Conservation (phyloP, 1,284 basidiomycete species). For the Naganishia cerealis region DNA sequence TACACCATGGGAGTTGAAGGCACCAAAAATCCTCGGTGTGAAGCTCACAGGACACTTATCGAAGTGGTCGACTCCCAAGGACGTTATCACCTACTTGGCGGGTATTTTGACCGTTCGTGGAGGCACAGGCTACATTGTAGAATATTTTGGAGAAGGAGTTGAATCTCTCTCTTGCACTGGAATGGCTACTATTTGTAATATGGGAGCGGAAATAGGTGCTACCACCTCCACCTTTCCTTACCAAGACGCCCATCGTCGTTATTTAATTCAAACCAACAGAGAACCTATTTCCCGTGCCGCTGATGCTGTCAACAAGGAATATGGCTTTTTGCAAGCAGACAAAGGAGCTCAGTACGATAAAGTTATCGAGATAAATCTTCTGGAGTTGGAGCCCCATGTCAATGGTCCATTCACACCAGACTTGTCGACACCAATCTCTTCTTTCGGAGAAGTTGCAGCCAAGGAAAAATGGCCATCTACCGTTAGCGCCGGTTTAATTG, state of each 20-base stretch:
- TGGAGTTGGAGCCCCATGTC: slow-evolving; percentile 87
- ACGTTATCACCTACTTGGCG: slow-evolving; percentile 89
- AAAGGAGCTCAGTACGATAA: slow-evolving; percentile 93
- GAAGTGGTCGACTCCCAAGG: slow-evolving; percentile 95
- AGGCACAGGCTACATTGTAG: slow-evolving; percentile 92
- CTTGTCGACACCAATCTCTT: slow-evolving; percentile 89
- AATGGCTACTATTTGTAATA: slow-evolving; percentile 91
- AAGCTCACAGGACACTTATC: slow-evolving; percentile 83
- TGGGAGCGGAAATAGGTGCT: slow-evolving; percentile 99
- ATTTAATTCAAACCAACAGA: slow-evolving; percentile 86
- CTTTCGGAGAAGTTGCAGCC: slow-evolving; percentile 75
- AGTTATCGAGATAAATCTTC: slow-evolving; percentile 85
- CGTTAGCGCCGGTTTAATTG: slow-evolving; percentile 89
- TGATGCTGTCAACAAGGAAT: slow-evolving; percentile 73
- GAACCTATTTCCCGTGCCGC: slow-evolving; percentile 82
- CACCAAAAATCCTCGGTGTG: slow-evolving; percentile 85
- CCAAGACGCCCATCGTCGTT: slow-evolving; percentile 81
- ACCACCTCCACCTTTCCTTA: slow-evolving; percentile 98
- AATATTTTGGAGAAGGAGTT: slow-evolving; percentile 97
- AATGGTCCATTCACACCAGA: slow-evolving; percentile 99
- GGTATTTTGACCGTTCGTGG: slow-evolving; percentile 95
- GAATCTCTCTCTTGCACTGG: slow-evolving; percentile 89
- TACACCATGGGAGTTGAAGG: slow-evolving; percentile 98
- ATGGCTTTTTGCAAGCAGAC: slow-evolving; percentile 81
- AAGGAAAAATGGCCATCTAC: slow-evolving; percentile 85